Conservation (phyloP, 306 rosid species). For the cucumber (Cucumis sativus) region Cucumber_9930_V3 NC_026660.2:29322501-29323000, state of each 20-base stretch:
- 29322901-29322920: background rate
- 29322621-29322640: conserved; percentile 30
- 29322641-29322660: conserved; percentile 44
- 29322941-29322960: background rate
- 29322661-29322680: conserved; percentile 56
- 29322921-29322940: background rate
- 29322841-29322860: conserved; percentile 43
- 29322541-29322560: conserved; percentile 68
- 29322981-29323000: background rate
- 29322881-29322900: background rate
- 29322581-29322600: conserved; percentile 47
- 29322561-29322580: conserved; percentile 54
- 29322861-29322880: conserved; percentile 37
- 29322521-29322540: conserved; percentile 53
- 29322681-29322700: conserved; percentile 54
- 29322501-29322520: conserved; percentile 31
- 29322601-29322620: conserved; percentile 36
- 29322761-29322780: conserved; percentile 51
- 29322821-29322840: conserved; percentile 53
- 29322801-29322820: conserved; percentile 35
- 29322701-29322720: conserved; percentile 22
- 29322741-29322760: conserved; percentile 48
- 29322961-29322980: background rate
- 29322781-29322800: conserved; percentile 48
- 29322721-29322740: conserved; percentile 46